These are phyloP conservation scores for Pseudonitzschia multiseries DNA, from an alignment of 108 stramenopile species.

Conservation along the genomic window DNA sequence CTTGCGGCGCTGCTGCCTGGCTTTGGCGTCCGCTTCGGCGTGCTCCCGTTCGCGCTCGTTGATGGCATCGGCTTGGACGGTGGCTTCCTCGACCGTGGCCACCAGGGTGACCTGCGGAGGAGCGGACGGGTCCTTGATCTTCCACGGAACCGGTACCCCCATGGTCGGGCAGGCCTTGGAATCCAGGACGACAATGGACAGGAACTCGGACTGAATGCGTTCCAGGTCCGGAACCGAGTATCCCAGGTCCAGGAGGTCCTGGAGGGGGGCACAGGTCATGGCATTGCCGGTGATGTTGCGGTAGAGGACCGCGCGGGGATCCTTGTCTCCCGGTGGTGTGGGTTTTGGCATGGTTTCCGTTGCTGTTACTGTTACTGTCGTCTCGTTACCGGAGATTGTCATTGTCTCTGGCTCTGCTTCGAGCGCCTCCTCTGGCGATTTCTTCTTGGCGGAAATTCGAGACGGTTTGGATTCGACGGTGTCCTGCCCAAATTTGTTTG, in stretches of 20 bases:
- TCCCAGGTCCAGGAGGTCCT: slow-evolving; percentile 45
- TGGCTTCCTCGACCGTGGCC: slow-evolving; percentile 13
- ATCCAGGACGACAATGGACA: slow-evolving; percentile 62
- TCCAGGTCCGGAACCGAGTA: slow-evolving; percentile 48
- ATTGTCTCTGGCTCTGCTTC: not conserved
- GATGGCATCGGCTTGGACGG: not conserved
- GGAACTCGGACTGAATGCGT: slow-evolving; percentile 48
- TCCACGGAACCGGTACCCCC: slow-evolving; percentile 70
- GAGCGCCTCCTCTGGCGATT: not conserved
- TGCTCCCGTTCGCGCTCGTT: slow-evolving; percentile 20
- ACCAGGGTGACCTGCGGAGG: slow-evolving; percentile 5
- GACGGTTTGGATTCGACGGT: no score
- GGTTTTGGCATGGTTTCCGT: not conserved
- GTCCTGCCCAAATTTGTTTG: no score
- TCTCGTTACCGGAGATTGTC: not conserved
- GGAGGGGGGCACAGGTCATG: slow-evolving; percentile 29
- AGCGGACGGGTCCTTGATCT: slow-evolving; percentile 14
- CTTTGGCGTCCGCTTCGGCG: not conserved
- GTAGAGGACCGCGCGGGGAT: not conserved
- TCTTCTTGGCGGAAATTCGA: no score
- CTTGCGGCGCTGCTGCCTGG: not conserved
- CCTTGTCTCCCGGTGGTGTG: not conserved
- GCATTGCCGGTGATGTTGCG: not conserved
- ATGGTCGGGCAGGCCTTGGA: slow-evolving; percentile 45
- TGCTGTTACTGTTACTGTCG: not conserved